Evolutionary conservation across 2,329 filamentous ascomycete species (phyloP), one percentile per base, ranked within the genome.

Genomic region (Clarireedia monteithiana): DNA sequence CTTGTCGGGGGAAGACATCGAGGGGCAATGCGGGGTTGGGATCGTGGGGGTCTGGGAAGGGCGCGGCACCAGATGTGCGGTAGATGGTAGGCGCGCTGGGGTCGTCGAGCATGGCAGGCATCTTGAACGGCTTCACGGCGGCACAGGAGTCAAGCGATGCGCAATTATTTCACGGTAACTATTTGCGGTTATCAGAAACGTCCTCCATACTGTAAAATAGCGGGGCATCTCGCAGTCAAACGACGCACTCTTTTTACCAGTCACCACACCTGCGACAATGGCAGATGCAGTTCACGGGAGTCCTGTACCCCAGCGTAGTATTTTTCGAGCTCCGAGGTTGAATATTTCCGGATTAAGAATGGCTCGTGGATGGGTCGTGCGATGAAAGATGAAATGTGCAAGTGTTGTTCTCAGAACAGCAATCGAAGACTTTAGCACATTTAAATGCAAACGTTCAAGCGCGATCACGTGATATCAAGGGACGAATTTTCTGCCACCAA

Each of bases 51-150:
- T 70, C 70, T 50, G 79, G 77, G 62, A 75, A 81, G 2, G 80
- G 79, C 14, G 72, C 64, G 39, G 74, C 69, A 56, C 80, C 80
- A 40, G 79, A 81, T 9, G 72, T 73, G 49, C 81, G 76, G 66
- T 78, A 80, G 56, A 83, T 76, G 63, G 76, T 71, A 10, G 79
- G 75, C 59, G 75, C 73, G 44, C 76, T 75, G 9, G 82, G 81
- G 66, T 84, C 81, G 64, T 84, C 81, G 57, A 83, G 74, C 74
- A 83, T 80, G 27, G 81, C 80, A 60, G 81, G 80, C 81, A 83
- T 83, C 38, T 58, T 66, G 59, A 58, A 54, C 39, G 36, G 36
- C 53, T 54, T 45, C 12, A 40, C 48, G 49, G 42, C 40, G 12
- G 34, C 20, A 40, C 54, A 50, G 17, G 30, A 50, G 38, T 49